These are phyloP conservation scores for Crithidia bombi DNA, from an alignment of 208 protist species.

Conservation along the genomic window DNA sequence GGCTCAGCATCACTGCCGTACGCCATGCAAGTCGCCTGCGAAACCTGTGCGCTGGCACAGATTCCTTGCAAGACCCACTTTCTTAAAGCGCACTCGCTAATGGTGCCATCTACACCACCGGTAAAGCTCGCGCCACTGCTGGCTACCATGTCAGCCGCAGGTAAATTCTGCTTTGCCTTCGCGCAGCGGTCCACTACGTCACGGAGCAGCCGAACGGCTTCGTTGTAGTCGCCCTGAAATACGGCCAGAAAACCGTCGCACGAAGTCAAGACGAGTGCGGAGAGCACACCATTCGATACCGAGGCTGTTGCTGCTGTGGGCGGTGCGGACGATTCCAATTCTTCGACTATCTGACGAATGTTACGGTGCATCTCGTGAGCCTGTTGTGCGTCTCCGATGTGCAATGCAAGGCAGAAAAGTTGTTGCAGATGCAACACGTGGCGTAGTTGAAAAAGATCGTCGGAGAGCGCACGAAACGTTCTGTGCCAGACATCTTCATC, in stretches of 20 bases:
- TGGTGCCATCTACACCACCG: constrained; percentile 5
- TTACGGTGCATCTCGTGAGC: constrained; percentile 15
- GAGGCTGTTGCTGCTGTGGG: neutral
- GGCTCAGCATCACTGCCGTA: constrained; percentile 47
- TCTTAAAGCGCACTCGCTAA: constrained; percentile 24
- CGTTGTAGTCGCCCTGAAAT: constrained; percentile 23
- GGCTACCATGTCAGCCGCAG: neutral
- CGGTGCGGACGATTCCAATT: neutral
- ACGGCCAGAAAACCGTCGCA: constrained; percentile 31
- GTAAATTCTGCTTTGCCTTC: constrained; percentile 12
- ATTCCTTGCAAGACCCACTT: constrained; percentile 50
- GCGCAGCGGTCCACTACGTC: constrained; percentile 20
- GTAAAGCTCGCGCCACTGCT: neutral
- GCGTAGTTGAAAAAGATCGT: constrained; percentile 32
- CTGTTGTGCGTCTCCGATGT: constrained; percentile 29
- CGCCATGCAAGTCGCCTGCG: constrained; percentile 65
- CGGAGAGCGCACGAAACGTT: constrained; percentile 21
- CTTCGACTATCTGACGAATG: neutral
- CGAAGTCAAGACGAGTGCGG: constrained; percentile 9
- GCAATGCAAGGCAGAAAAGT: constrained; percentile 41
- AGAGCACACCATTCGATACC: constrained; percentile 18
- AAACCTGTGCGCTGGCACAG: constrained; percentile 59
- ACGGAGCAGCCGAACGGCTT: constrained; percentile 19
- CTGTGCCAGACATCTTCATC: constrained; percentile 29
- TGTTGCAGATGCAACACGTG: constrained; percentile 48